Conservation (phyloP, 164 flowering plant genomes). For the Nelumbo lutea region DNA sequence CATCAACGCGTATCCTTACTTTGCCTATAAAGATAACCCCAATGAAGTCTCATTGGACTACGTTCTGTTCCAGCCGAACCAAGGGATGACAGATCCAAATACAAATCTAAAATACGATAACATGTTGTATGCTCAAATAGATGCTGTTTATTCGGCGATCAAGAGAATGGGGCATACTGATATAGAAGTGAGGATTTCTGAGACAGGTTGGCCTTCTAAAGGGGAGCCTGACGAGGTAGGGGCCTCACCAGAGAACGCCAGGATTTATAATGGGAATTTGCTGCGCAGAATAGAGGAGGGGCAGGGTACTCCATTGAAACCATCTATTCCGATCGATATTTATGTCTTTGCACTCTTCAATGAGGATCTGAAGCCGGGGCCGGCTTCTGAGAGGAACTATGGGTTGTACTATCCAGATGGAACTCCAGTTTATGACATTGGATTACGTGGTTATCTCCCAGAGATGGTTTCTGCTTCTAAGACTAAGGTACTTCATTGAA, state of each 20-base stretch:
- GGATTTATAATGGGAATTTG: constrained; percentile 66
- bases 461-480: constrained; percentile 25
- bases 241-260: constrained; percentile 74
- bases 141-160: constrained; percentile 82
- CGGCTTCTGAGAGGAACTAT: constrained; percentile 74
- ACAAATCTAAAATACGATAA: constrained; percentile 75
- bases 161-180: constrained; percentile 69
- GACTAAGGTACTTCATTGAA: constrained; percentile 16
- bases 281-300: constrained; percentile 36
- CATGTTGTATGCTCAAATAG: constrained; percentile 91
- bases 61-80: constrained; percentile 65
- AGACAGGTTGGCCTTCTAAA: constrained; percentile 96
- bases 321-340: constrained; percentile 56
- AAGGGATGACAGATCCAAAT: constrained; percentile 40
- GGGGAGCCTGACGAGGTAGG: constrained; percentile 86
- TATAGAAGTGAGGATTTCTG: constrained; percentile 68
- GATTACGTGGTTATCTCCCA: constrained; percentile 57
- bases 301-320: constrained; percentile 80
- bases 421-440: constrained; percentile 65
- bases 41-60: constrained; percentile 43
- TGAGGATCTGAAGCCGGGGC: constrained; percentile 87
- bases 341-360: constrained; percentile 88
- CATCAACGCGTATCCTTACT: constrained; percentile 85
- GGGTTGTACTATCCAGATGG: constrained; percentile 83
- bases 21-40: constrained; percentile 74